A percentile compares a stretch with the other conserved stretches of the same genome.
phyloP scores from a whole-genome alignment of 2,329 filamentous ascomycete species.

The Claviceps quebecensis region DNA sequence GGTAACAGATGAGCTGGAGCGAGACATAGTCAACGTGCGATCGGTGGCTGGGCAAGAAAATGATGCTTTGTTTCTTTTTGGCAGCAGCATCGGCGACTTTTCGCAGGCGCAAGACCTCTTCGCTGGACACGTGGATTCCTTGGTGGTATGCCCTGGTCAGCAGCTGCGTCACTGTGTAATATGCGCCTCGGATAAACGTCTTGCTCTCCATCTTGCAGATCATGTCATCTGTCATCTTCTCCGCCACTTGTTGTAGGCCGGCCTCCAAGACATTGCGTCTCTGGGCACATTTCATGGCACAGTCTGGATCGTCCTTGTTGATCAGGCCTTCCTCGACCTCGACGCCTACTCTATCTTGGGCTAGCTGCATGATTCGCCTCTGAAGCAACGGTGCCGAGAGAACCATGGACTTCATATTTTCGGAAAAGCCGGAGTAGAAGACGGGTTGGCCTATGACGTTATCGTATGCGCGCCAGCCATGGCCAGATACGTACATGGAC shows the following conservation, averaged over 20 bases:
- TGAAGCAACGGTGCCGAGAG: constrained; percentile 64
- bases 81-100: constrained; percentile 72
- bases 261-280: constrained; percentile 52
- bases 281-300: constrained; percentile 33
- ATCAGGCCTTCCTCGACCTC: constrained; percentile 66
- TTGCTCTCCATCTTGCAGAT: constrained; percentile 99
- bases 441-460: constrained; percentile 79
- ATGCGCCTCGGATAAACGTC: constrained; percentile 78
- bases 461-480: constrained; percentile 92
- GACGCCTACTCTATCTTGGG: constrained; percentile 55
- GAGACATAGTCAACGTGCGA: constrained; percentile 96
- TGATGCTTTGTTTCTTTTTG: constrained; percentile 82
- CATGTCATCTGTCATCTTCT: constrained; percentile 84
- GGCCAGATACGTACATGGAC: constrained; percentile 80
- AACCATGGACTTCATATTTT: constrained; percentile 72
- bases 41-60: constrained; percentile 88
- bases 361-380: constrained; percentile 60
- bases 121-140: constrained; percentile 89
- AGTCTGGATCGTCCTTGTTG: constrained; percentile 39
- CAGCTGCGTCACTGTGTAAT: constrained; percentile 78
- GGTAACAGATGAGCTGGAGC: constrained; percentile 88
- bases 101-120: constrained; percentile 74
- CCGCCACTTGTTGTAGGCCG: constrained; percentile 65
- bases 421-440: constrained; percentile 83
- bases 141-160: constrained; percentile 90